These are phyloP conservation scores for Cadophora sp. DNA, from an alignment of 2,329 filamentous ascomycete genomes.

Conservation along the genomic window DNA sequence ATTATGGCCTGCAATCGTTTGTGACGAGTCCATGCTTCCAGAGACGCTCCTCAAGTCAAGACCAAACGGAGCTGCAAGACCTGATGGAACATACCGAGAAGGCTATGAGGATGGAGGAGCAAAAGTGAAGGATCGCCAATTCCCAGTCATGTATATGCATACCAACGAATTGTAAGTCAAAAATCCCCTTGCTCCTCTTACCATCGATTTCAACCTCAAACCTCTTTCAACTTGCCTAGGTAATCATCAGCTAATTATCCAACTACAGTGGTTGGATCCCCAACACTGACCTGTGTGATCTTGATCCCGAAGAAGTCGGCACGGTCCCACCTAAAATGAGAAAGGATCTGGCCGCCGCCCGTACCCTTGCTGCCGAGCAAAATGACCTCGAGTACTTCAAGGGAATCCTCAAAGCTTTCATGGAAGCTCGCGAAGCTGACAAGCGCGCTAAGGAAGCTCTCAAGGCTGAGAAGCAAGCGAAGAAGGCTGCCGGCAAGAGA, in stretches of 20 bases:
- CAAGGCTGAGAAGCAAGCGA: slow-evolving; percentile 56
- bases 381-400: slow-evolving; percentile 86
- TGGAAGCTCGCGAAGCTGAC: slow-evolving; percentile 68
- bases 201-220: not conserved
- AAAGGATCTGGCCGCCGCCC: slow-evolving; percentile 81
- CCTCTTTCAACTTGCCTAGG: not conserved
- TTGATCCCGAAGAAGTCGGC: slow-evolving; percentile 76
- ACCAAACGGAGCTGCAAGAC: slow-evolving; percentile 81
- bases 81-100: slow-evolving; percentile 86
- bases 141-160: slow-evolving; percentile 91
- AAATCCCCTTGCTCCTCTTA: not conserved
- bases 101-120: slow-evolving; percentile 89
- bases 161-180: slow-evolving; percentile 95
- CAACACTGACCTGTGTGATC: slow-evolving; percentile 80
- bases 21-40: slow-evolving; percentile 93
- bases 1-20: slow-evolving; percentile 92
- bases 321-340: slow-evolving; percentile 75
- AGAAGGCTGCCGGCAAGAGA: slow-evolving; percentile 52
- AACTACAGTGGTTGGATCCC: slow-evolving; percentile 81
- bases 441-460: slow-evolving; percentile 52
- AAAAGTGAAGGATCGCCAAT: slow-evolving; percentile 83
- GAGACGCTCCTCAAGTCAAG: slow-evolving; percentile 76
- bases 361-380: slow-evolving; percentile 78
- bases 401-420: slow-evolving; percentile 72
- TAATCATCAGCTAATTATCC: not conserved